Percentiles rank a stretch among this genome's conserved stretches.
Conservation (phyloP, 2,329 filamentous ascomycete species). For the Neopestalotiopsis sp. region DNA sequence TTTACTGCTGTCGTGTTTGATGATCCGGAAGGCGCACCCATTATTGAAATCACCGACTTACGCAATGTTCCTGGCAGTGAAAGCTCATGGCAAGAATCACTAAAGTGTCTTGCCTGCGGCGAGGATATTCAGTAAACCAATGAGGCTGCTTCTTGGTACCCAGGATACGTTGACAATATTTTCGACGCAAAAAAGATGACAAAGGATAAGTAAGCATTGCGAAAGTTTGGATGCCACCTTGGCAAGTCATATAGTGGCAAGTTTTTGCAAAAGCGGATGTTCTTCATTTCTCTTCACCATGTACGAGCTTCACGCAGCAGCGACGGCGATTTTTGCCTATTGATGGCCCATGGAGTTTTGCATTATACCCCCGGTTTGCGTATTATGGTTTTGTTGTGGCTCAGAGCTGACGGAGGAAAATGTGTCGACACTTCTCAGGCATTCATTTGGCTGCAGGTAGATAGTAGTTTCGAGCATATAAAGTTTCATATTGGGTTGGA, state of each 20-base stretch:
- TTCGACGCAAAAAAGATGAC: neutral
- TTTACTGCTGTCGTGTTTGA: conserved; percentile 57
- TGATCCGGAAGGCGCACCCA: conserved; percentile 48
- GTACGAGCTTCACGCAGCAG: neutral
- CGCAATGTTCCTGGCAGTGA: conserved; percentile 53
- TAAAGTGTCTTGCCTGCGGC: conserved; percentile 56
- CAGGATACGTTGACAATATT: too few relatives aligned
- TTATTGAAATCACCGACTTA: conserved; percentile 58
- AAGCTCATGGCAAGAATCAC: conserved; percentile 58
- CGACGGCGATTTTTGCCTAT: neutral
- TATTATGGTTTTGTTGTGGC: neutral
- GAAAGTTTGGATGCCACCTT: neutral
- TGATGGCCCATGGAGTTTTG: neutral
- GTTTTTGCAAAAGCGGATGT: neutral
- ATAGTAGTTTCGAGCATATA: too few relatives aligned
- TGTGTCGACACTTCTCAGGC: too few relatives aligned
- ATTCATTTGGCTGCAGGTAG: too few relatives aligned
- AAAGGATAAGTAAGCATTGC: neutral
- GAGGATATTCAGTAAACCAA: conserved; percentile 43
- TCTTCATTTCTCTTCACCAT: neutral
- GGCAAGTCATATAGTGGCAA: neutral
- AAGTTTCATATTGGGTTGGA: too few relatives aligned
- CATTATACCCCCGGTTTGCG: neutral
- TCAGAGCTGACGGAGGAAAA: too few relatives aligned
- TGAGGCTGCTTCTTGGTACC: too few relatives aligned